Conservation (phyloP, 2,329 filamentous ascomycete genomes). For the Nothophoma quercina region DNA sequence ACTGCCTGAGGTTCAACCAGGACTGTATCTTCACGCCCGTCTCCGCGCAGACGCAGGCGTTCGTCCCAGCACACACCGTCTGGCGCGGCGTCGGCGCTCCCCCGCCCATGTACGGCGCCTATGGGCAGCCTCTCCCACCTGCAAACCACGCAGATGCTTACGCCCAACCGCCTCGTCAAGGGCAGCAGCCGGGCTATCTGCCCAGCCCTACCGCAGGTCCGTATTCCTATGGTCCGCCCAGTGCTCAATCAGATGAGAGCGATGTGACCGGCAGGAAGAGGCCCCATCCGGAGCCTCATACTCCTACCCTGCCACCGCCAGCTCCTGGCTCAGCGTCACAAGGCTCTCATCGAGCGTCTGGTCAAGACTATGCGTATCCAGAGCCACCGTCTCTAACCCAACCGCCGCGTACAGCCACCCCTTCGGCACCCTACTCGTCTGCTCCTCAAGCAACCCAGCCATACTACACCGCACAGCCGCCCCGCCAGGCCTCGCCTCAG, state of each 20-base stretch:
- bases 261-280: slow-evolving; percentile 55
- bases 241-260: slow-evolving; percentile 49
- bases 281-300: slow-evolving; percentile 58
- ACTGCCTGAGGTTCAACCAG: slow-evolving; percentile 76
- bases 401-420: slow-evolving; percentile 55
- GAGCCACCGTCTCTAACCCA: slow-evolving; percentile 55
- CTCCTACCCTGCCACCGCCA: slow-evolving; percentile 58
- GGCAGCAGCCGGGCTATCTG: slow-evolving; percentile 51
- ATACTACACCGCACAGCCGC: slow-evolving; percentile 51
- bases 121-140: slow-evolving; percentile 58
- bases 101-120: slow-evolving; percentile 61
- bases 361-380: slow-evolving; percentile 52
- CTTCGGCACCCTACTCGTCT: slow-evolving; percentile 50
- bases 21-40: slow-evolving; percentile 81
- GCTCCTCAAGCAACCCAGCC: slow-evolving; percentile 48
- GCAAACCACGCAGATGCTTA: slow-evolving; percentile 46
- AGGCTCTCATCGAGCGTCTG: slow-evolving; percentile 46
- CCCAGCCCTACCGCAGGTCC: slow-evolving; percentile 55
- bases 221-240: slow-evolving; percentile 48
- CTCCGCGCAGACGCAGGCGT: slow-evolving; percentile 76
- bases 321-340: slow-evolving; percentile 55
- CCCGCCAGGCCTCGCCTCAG: slow-evolving; percentile 52
- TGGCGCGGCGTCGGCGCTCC: slow-evolving; percentile 57
- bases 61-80: slow-evolving; percentile 75
- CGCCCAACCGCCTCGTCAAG: slow-evolving; percentile 45